phyloP scores from a whole-genome alignment of 805 yeast genomes.

The Komagataella pastoris region DNA sequence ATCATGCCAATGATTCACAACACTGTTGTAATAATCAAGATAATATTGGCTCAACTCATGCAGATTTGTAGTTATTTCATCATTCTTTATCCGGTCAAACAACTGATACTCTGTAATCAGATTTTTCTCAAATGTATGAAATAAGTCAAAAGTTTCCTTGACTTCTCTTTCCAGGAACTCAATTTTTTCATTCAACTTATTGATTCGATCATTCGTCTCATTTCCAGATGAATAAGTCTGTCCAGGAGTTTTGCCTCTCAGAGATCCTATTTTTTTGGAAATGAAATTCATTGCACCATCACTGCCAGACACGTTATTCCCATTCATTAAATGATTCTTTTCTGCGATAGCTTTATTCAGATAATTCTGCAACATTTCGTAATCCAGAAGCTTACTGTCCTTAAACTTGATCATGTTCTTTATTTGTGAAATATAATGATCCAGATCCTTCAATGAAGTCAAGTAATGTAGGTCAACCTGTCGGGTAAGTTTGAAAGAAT shows the following conservation, averaged over 20 bases:
- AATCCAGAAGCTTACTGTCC: conserved; percentile 85
- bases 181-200: conserved; percentile 25
- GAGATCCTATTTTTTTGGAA: conserved; percentile 34
- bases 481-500: conserved; percentile 18
- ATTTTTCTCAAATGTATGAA: conserved; percentile 29
- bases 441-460: conserved; percentile 74
- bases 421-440: conserved; percentile 60
- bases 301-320: conserved; percentile 20
- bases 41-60: conserved; percentile 65
- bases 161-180: conserved; percentile 31
- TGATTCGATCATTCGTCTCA: conserved; percentile 27
- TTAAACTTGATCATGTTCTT: conserved; percentile 65
- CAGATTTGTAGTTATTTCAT: conserved; percentile 63
- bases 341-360: conserved; percentile 59
- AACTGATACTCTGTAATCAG: conserved; percentile 38
- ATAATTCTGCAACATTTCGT: conserved; percentile 76
- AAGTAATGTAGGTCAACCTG: conserved; percentile 69
- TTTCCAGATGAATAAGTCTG: conserved; percentile 7
- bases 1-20: conserved; percentile 60
- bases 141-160: conserved; percentile 26
- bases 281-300: conserved; percentile 21
- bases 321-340: conserved; percentile 22
- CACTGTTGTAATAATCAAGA: conserved; percentile 53
- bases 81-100: conserved; percentile 71
- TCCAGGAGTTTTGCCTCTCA: conserved; percentile 15